phyloP scores from a whole-genome alignment of 306 rosid genomes.

The Fragaria vesca region DNA sequence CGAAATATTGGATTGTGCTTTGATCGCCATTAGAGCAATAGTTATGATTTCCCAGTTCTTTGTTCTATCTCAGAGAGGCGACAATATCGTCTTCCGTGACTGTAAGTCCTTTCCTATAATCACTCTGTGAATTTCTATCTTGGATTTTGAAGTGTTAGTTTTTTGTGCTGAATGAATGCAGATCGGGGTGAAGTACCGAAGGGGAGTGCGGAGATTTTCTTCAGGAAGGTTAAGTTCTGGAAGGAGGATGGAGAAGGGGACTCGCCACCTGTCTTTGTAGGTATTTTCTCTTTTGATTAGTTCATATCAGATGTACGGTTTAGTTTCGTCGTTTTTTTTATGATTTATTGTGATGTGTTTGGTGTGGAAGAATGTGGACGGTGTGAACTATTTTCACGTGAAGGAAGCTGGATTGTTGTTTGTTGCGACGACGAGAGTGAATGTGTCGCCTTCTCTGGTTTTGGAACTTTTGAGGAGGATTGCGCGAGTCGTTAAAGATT shows the following conservation, averaged over 20 bases:
- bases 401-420: constrained; percentile 85
- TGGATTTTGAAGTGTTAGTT: no score
- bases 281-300: constrained; percentile 32
- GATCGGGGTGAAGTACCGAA: constrained; percentile 85
- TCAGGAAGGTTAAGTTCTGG: constrained; percentile 91
- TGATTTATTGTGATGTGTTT: not conserved
- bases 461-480: constrained; percentile 82
- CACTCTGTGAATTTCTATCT: not conserved
- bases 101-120: constrained; percentile 37
- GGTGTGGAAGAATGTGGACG: constrained; percentile 60
- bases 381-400: constrained; percentile 89
- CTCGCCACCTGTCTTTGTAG: constrained; percentile 94
- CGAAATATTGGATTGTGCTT: not conserved
- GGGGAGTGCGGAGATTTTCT: constrained; percentile 85
- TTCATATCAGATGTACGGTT: not conserved
- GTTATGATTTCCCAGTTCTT: constrained; percentile 90
- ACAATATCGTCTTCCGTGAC: constrained; percentile 86
- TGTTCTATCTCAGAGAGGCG: constrained; percentile 94
- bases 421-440: constrained; percentile 79
- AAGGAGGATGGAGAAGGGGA: constrained; percentile 83
- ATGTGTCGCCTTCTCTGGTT: constrained; percentile 80
- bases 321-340: not conserved
- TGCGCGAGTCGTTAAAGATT: constrained; percentile 87
- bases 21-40: not conserved
- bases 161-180: constrained; percentile 32